Conservation (phyloP, 2,329 filamentous ascomycete genomes). For the Clonostachys byssicola region DNA sequence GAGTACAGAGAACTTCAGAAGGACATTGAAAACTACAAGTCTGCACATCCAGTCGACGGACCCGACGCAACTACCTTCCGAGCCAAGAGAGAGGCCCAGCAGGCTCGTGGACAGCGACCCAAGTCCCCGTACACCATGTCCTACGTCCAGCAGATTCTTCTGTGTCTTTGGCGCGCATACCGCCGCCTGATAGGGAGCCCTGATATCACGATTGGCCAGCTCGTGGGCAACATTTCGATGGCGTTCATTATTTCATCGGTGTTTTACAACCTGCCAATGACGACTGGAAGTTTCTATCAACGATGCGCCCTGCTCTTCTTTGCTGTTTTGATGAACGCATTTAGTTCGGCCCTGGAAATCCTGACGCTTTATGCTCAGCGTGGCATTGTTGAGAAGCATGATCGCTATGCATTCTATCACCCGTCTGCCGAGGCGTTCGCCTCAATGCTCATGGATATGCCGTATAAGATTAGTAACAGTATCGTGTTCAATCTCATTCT, state of each 20-base stretch:
- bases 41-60: constrained; percentile 31
- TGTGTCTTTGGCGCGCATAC: constrained; percentile 25
- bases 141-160: constrained; percentile 32
- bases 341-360: constrained; percentile 52
- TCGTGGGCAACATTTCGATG: constrained; percentile 26
- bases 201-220: constrained; percentile 23
- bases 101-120: constrained; percentile 23
- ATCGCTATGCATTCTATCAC: constrained; percentile 22
- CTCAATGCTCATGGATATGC: constrained; percentile 24
- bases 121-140: constrained; percentile 41
- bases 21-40: constrained; percentile 8
- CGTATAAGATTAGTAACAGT: constrained; percentile 45
- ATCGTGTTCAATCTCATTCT: constrained; percentile 28
- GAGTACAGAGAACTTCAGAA: constrained; percentile 10
- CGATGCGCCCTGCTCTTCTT: constrained; percentile 18
- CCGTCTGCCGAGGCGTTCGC: constrained; percentile 15
- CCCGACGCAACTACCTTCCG: constrained; percentile 27
- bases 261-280: constrained; percentile 55
- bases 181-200: constrained; percentile 5
- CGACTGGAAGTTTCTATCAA: constrained; percentile 51
- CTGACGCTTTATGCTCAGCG: constrained; percentile 12
- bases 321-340: constrained; percentile 48
- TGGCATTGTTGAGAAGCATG: constrained; percentile 18
- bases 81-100: constrained; percentile 3
- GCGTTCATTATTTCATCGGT: constrained; percentile 59